phyloP scores from a whole-genome alignment of 2,329 filamentous ascomycete genomes.

The Alternaria sp. region DNA sequence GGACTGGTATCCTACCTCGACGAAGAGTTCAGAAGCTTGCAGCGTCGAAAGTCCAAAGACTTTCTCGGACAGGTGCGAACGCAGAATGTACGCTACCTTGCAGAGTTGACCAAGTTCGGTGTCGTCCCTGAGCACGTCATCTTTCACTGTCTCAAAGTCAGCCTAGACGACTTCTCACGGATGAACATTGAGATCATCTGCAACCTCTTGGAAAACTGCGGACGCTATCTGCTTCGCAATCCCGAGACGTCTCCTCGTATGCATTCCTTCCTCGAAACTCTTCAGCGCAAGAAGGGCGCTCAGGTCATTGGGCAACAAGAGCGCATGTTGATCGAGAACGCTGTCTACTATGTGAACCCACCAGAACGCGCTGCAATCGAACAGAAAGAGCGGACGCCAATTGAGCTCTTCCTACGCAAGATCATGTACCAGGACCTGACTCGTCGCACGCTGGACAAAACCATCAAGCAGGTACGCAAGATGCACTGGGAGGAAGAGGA shows the following conservation, averaged over 20 bases:
- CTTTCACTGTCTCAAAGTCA: slow-evolving; percentile 97
- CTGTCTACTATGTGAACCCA: slow-evolving; percentile 96
- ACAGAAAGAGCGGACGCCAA: slow-evolving; percentile 93
- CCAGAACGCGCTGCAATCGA: slow-evolving; percentile 92
- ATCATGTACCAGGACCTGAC: slow-evolving; percentile 93
- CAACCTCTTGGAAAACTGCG: slow-evolving; percentile 94
- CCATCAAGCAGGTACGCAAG: slow-evolving; percentile 91
- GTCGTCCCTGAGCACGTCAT: slow-evolving; percentile 98
- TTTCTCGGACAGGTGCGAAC: slow-evolving; percentile 93
- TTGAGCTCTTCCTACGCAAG: slow-evolving; percentile 91
- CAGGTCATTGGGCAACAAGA: slow-evolving; percentile 96
- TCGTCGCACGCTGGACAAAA: slow-evolving; percentile 90
- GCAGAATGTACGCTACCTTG: slow-evolving; percentile 95
- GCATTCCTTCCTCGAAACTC: slow-evolving; percentile 89
- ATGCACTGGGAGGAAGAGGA: slow-evolving; percentile 97
- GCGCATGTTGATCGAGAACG: slow-evolving; percentile 97
- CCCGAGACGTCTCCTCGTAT: slow-evolving; percentile 92
- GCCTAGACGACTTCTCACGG: slow-evolving; percentile 93
- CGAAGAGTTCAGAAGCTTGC: slow-evolving; percentile 94
- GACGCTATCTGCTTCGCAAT: slow-evolving; percentile 89
- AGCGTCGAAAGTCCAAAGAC: slow-evolving; percentile 96
- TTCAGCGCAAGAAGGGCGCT: slow-evolving; percentile 94
- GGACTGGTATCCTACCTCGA: slow-evolving; percentile 91
- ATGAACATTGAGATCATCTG: slow-evolving; percentile 99
- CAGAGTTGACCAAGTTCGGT: slow-evolving; percentile 96